Evolutionary conservation across 2,329 filamentous ascomycete species (phyloP).

Genomic region (Hymenoscyphus albidus): DNA sequence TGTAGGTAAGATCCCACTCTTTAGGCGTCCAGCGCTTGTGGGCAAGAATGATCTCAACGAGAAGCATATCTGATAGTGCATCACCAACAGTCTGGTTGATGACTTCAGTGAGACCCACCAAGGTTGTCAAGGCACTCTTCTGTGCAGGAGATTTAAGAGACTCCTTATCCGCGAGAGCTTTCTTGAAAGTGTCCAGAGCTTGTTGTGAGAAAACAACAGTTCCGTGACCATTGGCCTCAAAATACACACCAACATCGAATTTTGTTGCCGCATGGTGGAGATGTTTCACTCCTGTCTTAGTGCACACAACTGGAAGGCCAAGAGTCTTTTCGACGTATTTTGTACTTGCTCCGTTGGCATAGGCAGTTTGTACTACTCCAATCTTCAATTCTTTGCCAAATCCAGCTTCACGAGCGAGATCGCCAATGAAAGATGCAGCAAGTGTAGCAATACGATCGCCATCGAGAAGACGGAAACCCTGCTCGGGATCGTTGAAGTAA

Average conservation of each 20-base stretch:
- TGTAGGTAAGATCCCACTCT: conserved; percentile 92
- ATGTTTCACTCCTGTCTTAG: conserved; percentile 94
- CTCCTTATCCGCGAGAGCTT: conserved; percentile 42
- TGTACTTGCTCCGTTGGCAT: conserved; percentile 93
- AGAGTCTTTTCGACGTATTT: conserved; percentile 86
- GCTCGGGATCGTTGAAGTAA: conserved; percentile 82
- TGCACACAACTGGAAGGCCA: conserved; percentile 86
- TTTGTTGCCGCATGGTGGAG: conserved; percentile 94
- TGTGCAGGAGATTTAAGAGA: conserved; percentile 89
- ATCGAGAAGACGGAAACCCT: conserved; percentile 86
- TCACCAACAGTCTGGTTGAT: conserved; percentile 99
- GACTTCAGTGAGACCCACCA: conserved; percentile 78
- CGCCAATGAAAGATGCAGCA: conserved; percentile 87
- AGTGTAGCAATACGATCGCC: conserved; percentile 96
- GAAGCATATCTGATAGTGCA: conserved; percentile 89
- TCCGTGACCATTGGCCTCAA: conserved; percentile 97
- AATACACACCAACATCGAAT: conserved; percentile 96
- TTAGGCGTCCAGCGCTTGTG: conserved; percentile 88
- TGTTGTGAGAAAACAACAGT: conserved; percentile 91
- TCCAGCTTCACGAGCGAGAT: conserved; percentile 76
- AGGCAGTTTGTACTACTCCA: conserved; percentile 94
- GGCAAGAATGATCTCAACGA: conserved; percentile 92
- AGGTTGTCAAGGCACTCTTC: conserved; percentile 80
- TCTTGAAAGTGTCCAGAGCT: conserved; percentile 73
- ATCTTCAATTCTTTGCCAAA: conserved; percentile 79